These are phyloP conservation scores for Bipolaris cookei DNA, from an alignment of 2,329 filamentous ascomycete genomes.

Conservation along the genomic window DNA sequence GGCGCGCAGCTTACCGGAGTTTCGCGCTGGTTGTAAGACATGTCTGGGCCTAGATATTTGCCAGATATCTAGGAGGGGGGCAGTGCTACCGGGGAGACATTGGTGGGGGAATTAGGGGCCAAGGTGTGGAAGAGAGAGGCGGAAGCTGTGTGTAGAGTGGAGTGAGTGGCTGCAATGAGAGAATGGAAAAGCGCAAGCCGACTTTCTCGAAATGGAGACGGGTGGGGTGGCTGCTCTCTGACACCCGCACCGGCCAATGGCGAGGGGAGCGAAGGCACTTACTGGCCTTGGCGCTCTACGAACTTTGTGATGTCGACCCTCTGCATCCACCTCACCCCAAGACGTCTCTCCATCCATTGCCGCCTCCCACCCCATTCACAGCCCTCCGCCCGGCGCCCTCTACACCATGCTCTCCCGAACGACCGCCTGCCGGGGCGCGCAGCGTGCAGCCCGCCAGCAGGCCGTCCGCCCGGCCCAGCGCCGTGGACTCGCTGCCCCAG, in stretches of 20 bases:
- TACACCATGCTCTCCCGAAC: slow-evolving; percentile 71
- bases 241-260: slow-evolving; percentile 15
- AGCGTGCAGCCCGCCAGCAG: slow-evolving; percentile 66
- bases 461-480: slow-evolving; percentile 62
- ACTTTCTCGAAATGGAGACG: slow-evolving; percentile 14
- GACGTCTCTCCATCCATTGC: slow-evolving; percentile 53
- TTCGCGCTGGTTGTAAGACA: slow-evolving; percentile 47
- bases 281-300: slow-evolving; percentile 17
- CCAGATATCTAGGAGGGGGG: slow-evolving; percentile 42
- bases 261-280: slow-evolving; percentile 11
- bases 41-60: slow-evolving; percentile 43
- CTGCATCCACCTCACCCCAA: slow-evolving; percentile 21
- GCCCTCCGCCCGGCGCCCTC: slow-evolving; percentile 45
- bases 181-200: slow-evolving; percentile 1
- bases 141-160: background rate
- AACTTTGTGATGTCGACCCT: slow-evolving; percentile 21
- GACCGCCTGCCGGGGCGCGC: slow-evolving; percentile 67
- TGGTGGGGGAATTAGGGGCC: slow-evolving; percentile 16
- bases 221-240: slow-evolving; percentile 14
- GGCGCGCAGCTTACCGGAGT: slow-evolving; percentile 41
- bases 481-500: slow-evolving; percentile 70
- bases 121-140: background rate
- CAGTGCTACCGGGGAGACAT: slow-evolving; percentile 43
- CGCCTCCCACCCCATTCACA: slow-evolving; percentile 57
- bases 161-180: background rate